Evolutionary conservation across 768 basidiomycete species (phyloP), one percentile per base, ranked within the genome.

Genomic region (Saitozyma sp.): DNA sequence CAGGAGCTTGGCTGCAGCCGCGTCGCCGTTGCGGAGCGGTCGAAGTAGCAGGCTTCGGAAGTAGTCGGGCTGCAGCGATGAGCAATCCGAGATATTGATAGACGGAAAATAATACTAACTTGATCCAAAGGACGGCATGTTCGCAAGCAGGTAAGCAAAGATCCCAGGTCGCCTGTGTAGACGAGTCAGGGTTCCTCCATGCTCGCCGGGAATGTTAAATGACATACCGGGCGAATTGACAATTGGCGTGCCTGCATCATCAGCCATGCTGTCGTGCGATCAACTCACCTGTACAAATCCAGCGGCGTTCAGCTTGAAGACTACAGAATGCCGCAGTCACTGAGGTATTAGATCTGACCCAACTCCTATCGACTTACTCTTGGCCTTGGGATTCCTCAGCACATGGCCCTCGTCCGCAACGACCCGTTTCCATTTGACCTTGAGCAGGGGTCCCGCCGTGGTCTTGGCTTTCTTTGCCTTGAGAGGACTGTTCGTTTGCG

Each of bases 381-480:
- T 91, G 0, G 92, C 91, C 77, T 84, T 88, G 2, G 89, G 85
- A 75, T 95, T 96, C 56, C 91, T 86, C 65, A 96, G 88, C 29
- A 75, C 87, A 73, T 96, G 93, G 0, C 91, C 93, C 80, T 96
- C 93, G 67, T 96, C 93, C 6, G 94, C 81, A 19, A 95, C 85
- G 48, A 94, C 76, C 61, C 93, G 83, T 87, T 92, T 92, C 93
- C 93, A 96, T 43, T 84, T 82, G 29, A 92, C 83, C 9, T 82
- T 82, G 63, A 89, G 89, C 20, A 96, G 80, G 0, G 81, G 83
- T 9, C 74, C 71, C 14, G 48, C 61, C 6, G 59, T 17, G 40
- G 82, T 83, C 38, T 84, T 84, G 1, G 68, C 76, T 73, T 86
- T 89, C 78, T 85, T 88, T 4, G 19, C 59, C 56, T 69, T 62